Conservation (phyloP, 352 stramenopile genomes). For the Pythium aristosporum region DNA sequence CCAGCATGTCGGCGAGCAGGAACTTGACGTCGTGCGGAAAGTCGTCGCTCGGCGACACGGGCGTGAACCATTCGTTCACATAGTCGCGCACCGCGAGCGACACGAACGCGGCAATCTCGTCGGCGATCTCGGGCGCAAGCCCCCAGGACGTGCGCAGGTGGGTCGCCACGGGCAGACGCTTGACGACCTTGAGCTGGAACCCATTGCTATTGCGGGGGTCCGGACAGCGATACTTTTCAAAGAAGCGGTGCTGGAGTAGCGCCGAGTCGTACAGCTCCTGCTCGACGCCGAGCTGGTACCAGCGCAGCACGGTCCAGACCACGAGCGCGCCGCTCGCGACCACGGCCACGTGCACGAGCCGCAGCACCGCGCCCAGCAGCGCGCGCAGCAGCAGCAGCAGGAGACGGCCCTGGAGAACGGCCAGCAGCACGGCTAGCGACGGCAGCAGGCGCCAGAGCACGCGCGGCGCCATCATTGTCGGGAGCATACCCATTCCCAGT, state of each 20-base stretch:
- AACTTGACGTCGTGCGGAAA: conserved; percentile 69
- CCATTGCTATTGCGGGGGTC: conserved; percentile 29
- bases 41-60: conserved; percentile 63
- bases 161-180: conserved; percentile 56
- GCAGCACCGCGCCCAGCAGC: conserved; percentile 13
- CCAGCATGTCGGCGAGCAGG: conserved; percentile 60
- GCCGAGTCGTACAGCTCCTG: conserved; percentile 59
- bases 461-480: neutral
- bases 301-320: conserved; percentile 65
- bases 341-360: conserved; percentile 42
- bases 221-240: conserved; percentile 42
- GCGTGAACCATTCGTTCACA: conserved; percentile 63
- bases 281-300: conserved; percentile 60
- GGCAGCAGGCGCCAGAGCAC: conserved; percentile 28
- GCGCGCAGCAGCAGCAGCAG: conserved; percentile 11
- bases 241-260: conserved; percentile 51
- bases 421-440: conserved; percentile 26
- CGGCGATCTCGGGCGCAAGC: conserved; percentile 53
- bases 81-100: conserved; percentile 58
- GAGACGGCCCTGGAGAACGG: conserved; percentile 9
- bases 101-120: conserved; percentile 59
- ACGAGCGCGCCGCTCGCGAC: conserved; percentile 45
- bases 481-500: neutral
- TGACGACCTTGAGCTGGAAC: conserved; percentile 58
- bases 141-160: conserved; percentile 61